These are phyloP conservation scores for Sarcodon aspratus DNA, from an alignment of 768 basidiomycete species.

Conservation along the genomic window DNA sequence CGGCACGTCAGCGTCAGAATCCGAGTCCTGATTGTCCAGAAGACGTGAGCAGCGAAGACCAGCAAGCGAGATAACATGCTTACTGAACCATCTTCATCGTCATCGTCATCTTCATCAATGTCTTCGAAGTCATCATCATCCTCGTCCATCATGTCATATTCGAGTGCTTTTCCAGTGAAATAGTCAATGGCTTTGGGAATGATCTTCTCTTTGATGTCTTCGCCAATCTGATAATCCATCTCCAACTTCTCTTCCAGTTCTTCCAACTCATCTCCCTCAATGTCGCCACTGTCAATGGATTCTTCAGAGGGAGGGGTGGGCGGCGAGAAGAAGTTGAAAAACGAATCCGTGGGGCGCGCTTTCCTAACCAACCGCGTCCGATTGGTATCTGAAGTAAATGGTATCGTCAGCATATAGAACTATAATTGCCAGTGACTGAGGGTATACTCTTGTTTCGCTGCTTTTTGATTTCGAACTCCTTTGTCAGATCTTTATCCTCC, in stretches of 20 bases:
- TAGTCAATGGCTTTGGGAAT: slow-evolving; percentile 94
- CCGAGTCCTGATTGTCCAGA: slow-evolving; percentile 39
- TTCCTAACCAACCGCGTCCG: slow-evolving; percentile 78
- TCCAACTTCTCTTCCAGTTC: slow-evolving; percentile 91
- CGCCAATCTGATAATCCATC: slow-evolving; percentile 95
- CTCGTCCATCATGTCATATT: slow-evolving; percentile 48
- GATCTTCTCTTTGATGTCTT: slow-evolving; percentile 95
- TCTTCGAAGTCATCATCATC: slow-evolving; percentile 31
- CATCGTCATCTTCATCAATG: slow-evolving; percentile 45
- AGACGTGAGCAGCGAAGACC: slow-evolving; percentile 7
- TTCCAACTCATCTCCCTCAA: slow-evolving; percentile 78
- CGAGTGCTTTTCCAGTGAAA: slow-evolving; percentile 94
- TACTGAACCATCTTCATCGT: slow-evolving; percentile 48
- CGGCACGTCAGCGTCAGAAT: slow-evolving; percentile 58
- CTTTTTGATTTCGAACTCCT: slow-evolving; percentile 97
- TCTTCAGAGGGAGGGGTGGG: slow-evolving; percentile 64
- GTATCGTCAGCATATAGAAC: slow-evolving; percentile 2
- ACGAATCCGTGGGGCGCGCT: slow-evolving; percentile 84
- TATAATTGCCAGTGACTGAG: too few relatives aligned
- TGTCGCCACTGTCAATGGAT: slow-evolving; percentile 54
- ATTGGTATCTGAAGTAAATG: slow-evolving; percentile 50
- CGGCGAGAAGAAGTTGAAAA: slow-evolving; percentile 98
- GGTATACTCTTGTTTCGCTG: slow-evolving; percentile 91
- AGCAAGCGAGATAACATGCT: slow-evolving; percentile 1
- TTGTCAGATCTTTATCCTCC: slow-evolving; percentile 95